A percentile compares a stretch with the other conserved stretches of the same genome.
Evolutionary conservation across 2,329 filamentous ascomycete genomes (phyloP).

Genomic region (Zasmidium angulare): DNA sequence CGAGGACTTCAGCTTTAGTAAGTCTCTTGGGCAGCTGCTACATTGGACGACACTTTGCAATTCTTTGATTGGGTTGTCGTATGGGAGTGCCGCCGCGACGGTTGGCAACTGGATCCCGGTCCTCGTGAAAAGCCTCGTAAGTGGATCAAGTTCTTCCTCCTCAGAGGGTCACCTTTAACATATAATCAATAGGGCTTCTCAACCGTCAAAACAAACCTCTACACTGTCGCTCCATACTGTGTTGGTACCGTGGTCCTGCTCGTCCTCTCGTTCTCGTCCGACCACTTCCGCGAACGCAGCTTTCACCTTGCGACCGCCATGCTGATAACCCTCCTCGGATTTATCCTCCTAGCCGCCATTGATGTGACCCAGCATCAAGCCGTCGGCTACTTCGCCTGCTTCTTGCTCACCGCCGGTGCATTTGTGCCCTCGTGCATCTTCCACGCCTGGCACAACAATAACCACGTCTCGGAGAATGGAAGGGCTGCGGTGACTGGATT

Average conservation of each 20-base stretch:
- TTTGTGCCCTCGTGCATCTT: slow-evolving; percentile 71
- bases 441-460: slow-evolving; percentile 76
- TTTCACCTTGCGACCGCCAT: slow-evolving; percentile 75
- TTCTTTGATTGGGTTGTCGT: slow-evolving; percentile 57
- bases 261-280: slow-evolving; percentile 69
- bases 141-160: not conserved
- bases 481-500: slow-evolving; percentile 69
- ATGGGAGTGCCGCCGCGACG: slow-evolving; percentile 59
- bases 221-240: slow-evolving; percentile 78
- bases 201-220: slow-evolving; percentile 71
- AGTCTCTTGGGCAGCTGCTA: slow-evolving; percentile 55
- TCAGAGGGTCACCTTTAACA: not conserved
- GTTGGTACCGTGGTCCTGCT: slow-evolving; percentile 71
- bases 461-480: slow-evolving; percentile 73
- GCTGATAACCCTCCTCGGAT: slow-evolving; percentile 71
- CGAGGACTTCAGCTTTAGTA: slow-evolving; percentile 54
- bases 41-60: slow-evolving; percentile 56
- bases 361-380: slow-evolving; percentile 59
- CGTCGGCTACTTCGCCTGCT: slow-evolving; percentile 72
- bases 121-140: slow-evolving; percentile 52
- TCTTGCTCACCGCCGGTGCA: slow-evolving; percentile 80
- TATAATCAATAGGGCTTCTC: slow-evolving; percentile 38
- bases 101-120: slow-evolving; percentile 60
- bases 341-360: slow-evolving; percentile 75
- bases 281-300: slow-evolving; percentile 64